A percentile compares a stretch with the other conserved stretches of the same genome.
phyloP scores from a whole-genome alignment of 257 asterid species.

The Lycium barbarum region DNA sequence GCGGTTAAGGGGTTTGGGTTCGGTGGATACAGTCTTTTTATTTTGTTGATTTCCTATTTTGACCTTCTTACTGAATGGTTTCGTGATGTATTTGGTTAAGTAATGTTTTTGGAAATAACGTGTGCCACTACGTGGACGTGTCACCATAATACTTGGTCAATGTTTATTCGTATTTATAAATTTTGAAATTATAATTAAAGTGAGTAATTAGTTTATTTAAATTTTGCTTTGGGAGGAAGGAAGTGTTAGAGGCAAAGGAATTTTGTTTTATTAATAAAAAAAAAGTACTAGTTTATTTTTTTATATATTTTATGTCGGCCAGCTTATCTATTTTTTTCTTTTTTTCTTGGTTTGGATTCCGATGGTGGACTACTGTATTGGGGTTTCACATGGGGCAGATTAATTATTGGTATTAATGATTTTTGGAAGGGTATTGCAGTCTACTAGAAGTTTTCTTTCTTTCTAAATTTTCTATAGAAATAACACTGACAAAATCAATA shows the following conservation, averaged over 20 bases:
- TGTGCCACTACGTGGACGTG: not conserved
- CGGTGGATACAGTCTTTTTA: not conserved
- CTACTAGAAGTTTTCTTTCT: not conserved
- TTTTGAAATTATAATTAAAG: not conserved
- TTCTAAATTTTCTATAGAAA: not conserved
- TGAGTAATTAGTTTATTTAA: not conserved
- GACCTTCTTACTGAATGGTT: slow-evolving; percentile 8
- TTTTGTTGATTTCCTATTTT: slow-evolving; percentile 13
- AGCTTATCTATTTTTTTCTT: not conserved
- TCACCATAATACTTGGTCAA: not conserved
- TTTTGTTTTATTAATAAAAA: not conserved
- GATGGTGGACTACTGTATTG: not conserved
- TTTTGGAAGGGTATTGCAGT: not conserved
- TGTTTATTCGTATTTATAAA: too few species aligned
- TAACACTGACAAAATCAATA: not conserved
- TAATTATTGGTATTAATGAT: not conserved
- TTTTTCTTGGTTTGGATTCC: not conserved
- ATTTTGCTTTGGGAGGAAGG: not conserved
- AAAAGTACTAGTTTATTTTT: not conserved
- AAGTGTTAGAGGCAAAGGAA: not conserved
- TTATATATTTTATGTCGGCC: not conserved
- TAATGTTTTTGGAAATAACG: not conserved
- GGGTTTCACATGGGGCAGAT: not conserved
- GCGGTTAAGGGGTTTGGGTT: slow-evolving; percentile 18
- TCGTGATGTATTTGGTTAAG: slow-evolving; percentile 1